phyloP scores from a whole-genome alignment of 345 rosid genomes.

The Isatis tinctoria region DNA sequence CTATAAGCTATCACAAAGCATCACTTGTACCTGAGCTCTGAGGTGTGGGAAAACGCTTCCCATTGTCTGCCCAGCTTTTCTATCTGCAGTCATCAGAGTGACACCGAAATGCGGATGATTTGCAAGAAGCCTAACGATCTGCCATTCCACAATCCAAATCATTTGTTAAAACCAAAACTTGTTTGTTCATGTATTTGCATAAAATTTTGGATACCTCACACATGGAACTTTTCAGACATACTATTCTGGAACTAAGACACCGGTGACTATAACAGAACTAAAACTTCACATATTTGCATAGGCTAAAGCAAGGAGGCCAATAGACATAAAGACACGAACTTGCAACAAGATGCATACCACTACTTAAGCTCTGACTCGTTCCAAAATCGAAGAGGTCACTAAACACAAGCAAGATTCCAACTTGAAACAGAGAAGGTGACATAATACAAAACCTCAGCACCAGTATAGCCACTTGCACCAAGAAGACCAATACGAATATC shows the following conservation, averaged over 20 bases:
- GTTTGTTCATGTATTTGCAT: neutral
- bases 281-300: neutral
- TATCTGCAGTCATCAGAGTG: conserved; percentile 90
- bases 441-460: conserved; percentile 73
- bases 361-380: neutral
- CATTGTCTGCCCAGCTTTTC: conserved; percentile 93
- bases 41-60: conserved; percentile 87
- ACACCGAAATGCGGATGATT: conserved; percentile 74
- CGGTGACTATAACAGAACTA: neutral
- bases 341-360: conserved; percentile 1
- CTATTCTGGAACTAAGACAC: too few relatives aligned
- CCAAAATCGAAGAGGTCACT: neutral
- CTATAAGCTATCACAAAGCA: neutral
- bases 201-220: neutral
- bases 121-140: conserved; percentile 81
- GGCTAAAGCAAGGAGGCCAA: neutral
- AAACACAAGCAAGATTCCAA: neutral
- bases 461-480: conserved; percentile 99
- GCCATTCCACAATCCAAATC: conserved; percentile 45
- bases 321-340: neutral
- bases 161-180: neutral
- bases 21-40: conserved; percentile 51
- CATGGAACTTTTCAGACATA: too few relatives aligned
- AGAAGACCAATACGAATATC: conserved; percentile 80
- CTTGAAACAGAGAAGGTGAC: neutral